Evolutionary conservation across 2,329 filamentous ascomycete species (phyloP), one percentile per base, ranked within the genome.

Genomic region (Magnaporthiopsis rhizophila): DNA sequence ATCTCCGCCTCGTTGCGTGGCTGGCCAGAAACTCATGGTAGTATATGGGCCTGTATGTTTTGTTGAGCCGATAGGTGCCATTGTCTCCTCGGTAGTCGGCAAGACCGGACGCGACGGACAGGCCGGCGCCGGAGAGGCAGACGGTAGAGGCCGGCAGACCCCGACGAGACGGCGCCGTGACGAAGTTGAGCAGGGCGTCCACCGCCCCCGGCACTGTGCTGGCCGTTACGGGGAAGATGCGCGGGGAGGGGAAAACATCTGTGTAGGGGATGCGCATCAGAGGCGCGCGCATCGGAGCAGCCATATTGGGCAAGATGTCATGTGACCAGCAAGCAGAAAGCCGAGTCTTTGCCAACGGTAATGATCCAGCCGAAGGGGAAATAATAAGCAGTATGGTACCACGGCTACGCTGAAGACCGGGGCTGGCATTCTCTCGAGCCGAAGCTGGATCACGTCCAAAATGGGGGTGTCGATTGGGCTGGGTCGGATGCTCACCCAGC

Each of bases 41-140:
- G 78, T 96, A 99, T 69, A 97, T 96, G 38, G 94, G 95, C 2
- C 90, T 86, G 73, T 96, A 97, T 18, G 86, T 86, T 78, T 90
- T 92, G 78, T 98, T 98, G 72, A 95, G 83, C 58, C 92, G 89
- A 74, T 99, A 99, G 11, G 94, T 98, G 66, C 95, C 95, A 68
- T 93, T 90, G 62, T 85, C 82, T 26, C 95, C 95, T 64, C 95
- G 83, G 75, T 99, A 99, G 77, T 99, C 95, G 36, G 94, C 90
- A 38, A 99, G 83, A 0, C 95, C 95, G 13, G 92, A 97, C 4
- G 93, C 91, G 11, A 98, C 94, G 1, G 92, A 97, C 62, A 99
- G 90, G 3, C 95, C 95, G 3, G 95, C 95, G 13, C 95, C 95
- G 0, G 93, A 88, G 78, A 81, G 80, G 70, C 81, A 77, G 64